Conservation (phyloP, 805 yeast genomes). For the Candida chauliodis region DNA sequence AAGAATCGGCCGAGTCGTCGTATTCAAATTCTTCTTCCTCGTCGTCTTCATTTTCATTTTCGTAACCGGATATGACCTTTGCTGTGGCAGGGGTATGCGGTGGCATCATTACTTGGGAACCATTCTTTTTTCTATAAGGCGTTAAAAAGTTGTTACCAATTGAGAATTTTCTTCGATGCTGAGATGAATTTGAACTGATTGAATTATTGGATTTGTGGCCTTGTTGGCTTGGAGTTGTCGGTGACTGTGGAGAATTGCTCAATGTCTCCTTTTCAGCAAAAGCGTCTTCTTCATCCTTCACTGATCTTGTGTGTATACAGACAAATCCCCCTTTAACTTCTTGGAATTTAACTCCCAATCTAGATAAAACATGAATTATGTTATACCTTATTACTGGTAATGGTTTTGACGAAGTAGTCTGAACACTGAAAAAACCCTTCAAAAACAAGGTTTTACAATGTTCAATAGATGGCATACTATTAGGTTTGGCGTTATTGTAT, state of each 20-base stretch:
- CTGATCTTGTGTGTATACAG: slow-evolving; percentile 66
- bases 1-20: slow-evolving; percentile 60
- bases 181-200: slow-evolving; percentile 20
- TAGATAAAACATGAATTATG: slow-evolving; percentile 70
- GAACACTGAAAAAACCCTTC: slow-evolving; percentile 92
- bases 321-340: slow-evolving; percentile 94
- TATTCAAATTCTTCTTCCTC: slow-evolving; percentile 29
- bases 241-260: slow-evolving; percentile 32
- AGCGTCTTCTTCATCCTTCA: slow-evolving; percentile 16
- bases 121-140: slow-evolving; percentile 46
- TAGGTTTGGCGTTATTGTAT: slow-evolving; percentile 56
- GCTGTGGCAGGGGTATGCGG: slow-evolving; percentile 58
- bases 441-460: slow-evolving; percentile 86
- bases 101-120: slow-evolving; percentile 38
- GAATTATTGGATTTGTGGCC: slow-evolving; percentile 39
- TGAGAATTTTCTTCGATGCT: slow-evolving; percentile 61
- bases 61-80: slow-evolving; percentile 25
- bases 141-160: slow-evolving; percentile 55
- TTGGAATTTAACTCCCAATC: slow-evolving; percentile 73
- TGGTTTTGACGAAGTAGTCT: slow-evolving; percentile 91
- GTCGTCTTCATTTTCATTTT: slow-evolving; percentile 27
- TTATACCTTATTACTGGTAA: slow-evolving; percentile 83
- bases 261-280: slow-evolving; percentile 15
- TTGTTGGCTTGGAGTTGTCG: slow-evolving; percentile 29
- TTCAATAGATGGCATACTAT: slow-evolving; percentile 90